A percentile compares a stretch with the other conserved stretches of the same genome.
These are phyloP conservation scores for Corniculantispora saksenae DNA, from an alignment of 2,329 filamentous ascomycete species.

Conservation along the genomic window DNA sequence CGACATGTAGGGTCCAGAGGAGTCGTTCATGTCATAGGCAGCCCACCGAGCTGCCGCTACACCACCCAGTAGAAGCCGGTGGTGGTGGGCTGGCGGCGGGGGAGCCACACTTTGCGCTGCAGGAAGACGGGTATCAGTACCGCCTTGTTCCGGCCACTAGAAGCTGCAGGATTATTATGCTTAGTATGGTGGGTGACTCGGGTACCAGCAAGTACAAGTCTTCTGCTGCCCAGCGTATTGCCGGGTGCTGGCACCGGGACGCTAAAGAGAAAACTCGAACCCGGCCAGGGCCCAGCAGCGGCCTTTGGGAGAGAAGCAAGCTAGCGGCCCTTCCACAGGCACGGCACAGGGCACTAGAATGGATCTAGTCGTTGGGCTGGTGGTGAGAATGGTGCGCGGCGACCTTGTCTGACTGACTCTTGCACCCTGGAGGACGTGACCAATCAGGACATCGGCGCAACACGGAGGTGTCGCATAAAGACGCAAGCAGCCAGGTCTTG, in stretches of 20 bases:
- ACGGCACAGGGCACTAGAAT: neutral
- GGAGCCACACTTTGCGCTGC: neutral
- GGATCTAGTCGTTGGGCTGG: neutral
- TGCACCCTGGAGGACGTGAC: neutral
- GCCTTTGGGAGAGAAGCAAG: no score
- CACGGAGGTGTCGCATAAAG: neutral
- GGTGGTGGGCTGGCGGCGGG: neutral
- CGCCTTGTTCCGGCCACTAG: neutral
- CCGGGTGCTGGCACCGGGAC: neutral
- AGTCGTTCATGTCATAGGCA: neutral
- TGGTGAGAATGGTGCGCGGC: neutral
- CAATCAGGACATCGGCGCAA: neutral
- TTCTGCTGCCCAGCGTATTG: neutral
- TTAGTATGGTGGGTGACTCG: neutral
- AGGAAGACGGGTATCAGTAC: constrained; percentile 2
- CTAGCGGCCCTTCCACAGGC: neutral
- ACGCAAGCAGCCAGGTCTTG: neutral
- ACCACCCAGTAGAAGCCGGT: neutral
- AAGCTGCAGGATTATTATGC: neutral
- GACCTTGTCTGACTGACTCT: neutral
- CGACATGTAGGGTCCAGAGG: neutral
- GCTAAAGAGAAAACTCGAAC: neutral
- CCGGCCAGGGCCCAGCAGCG: no score
- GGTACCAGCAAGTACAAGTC: constrained; percentile 1
- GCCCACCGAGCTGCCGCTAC: neutral